phyloP scores from a whole-genome alignment of 192 early-diverging fungal species.

The Coemansia sp. region DNA sequence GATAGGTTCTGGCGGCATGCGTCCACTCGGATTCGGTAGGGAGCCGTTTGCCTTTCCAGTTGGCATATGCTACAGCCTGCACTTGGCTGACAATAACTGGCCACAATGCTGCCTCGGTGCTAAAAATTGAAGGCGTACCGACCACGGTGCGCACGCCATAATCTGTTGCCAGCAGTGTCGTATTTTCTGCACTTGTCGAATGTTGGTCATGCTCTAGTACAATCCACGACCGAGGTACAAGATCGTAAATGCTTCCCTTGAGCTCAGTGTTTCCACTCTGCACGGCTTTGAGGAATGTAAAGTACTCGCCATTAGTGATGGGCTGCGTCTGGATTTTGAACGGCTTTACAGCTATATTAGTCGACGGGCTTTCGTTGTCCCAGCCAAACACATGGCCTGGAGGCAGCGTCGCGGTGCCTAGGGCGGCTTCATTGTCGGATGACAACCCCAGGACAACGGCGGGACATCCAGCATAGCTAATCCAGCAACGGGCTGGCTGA shows the following conservation, averaged over 20 bases:
- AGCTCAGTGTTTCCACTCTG: not conserved
- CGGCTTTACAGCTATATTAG: constrained; percentile 25
- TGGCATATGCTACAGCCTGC: constrained; percentile 73
- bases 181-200: not conserved
- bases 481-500: constrained; percentile 21
- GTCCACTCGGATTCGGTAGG: constrained; percentile 77
- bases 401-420: constrained; percentile 18
- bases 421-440: constrained; percentile 53
- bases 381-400: constrained; percentile 69
- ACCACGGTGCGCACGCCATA: constrained; percentile 67
- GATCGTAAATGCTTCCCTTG: not conserved
- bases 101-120: constrained; percentile 58
- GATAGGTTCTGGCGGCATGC: constrained; percentile 35
- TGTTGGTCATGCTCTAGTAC: not conserved
- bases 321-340: constrained; percentile 75
- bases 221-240: constrained; percentile 65
- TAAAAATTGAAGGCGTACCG: constrained; percentile 59
- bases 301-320: constrained; percentile 79
- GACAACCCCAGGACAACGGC: constrained; percentile 64
- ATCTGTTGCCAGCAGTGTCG: constrained; percentile 6
- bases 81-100: constrained; percentile 68
- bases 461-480: constrained; percentile 17
- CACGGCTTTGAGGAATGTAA: constrained; percentile 48
- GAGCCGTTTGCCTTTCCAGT: constrained; percentile 58
- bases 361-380: constrained; percentile 82